Percentiles rank a stretch among this genome's conserved stretches.
Conservation (phyloP, 495 filamentous ascomycete genomes). For the Entonaema liquescens region DNA sequence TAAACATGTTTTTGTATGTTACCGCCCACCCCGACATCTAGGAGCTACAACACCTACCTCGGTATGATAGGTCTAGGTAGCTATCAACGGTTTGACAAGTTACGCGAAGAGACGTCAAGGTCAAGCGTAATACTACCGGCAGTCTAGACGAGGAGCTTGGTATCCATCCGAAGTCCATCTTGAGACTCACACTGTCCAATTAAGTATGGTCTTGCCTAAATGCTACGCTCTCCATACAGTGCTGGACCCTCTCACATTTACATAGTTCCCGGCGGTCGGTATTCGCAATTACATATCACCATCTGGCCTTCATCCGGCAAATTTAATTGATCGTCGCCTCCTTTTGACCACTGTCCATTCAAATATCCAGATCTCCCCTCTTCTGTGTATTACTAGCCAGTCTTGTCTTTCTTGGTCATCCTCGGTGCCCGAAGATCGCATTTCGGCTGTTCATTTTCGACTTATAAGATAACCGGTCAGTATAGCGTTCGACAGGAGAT, state of each 20-base stretch:
- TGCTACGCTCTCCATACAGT: constrained; percentile 7
- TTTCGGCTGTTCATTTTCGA: constrained; percentile 18
- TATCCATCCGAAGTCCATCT: not conserved
- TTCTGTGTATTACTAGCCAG: not conserved
- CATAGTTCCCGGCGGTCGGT: constrained; percentile 30
- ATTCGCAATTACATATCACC: constrained; percentile 19
- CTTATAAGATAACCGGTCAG: not conserved
- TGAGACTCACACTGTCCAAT: constrained; percentile 1
- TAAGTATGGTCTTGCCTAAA: not conserved
- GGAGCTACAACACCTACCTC: not conserved
- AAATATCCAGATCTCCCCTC: constrained; percentile 24
- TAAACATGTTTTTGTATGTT: not conserved
- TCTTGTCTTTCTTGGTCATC: not conserved
- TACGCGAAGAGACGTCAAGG: constrained; percentile 15
- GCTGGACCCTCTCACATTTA: constrained; percentile 1
- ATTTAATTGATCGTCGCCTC: constrained; percentile 39
- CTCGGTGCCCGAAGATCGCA: not conserved
- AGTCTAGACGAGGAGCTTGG: constrained; percentile 7
- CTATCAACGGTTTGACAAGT: not conserved
- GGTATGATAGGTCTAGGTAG: not conserved
- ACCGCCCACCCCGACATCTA: not conserved
- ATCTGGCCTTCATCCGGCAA: constrained; percentile 39
- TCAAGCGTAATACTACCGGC: constrained; percentile 17
- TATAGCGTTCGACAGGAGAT: not conserved
- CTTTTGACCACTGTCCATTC: constrained; percentile 26